phyloP scores from a whole-genome alignment of 2,329 filamentous ascomycete species.

The Emergomyces orientalis region DNA sequence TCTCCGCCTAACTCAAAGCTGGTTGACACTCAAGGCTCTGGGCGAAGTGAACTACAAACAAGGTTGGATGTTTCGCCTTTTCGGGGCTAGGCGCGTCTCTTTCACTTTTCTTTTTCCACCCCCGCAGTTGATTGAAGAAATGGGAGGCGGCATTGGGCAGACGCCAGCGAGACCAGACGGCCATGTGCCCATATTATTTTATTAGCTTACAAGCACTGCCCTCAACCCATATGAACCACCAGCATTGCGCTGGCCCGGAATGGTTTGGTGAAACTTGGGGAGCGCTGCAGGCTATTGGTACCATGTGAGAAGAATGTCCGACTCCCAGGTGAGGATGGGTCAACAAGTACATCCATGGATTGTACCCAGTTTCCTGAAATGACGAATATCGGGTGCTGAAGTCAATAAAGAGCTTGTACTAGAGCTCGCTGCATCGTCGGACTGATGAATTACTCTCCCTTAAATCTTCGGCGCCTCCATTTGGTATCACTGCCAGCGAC shows the following conservation, averaged over 20 bases:
- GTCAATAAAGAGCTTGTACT: background rate
- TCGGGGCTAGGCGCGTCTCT: constrained; percentile 1
- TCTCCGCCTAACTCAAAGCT: background rate
- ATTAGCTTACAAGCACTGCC: background rate
- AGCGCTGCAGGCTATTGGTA: background rate
- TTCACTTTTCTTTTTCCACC: background rate
- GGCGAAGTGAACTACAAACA: background rate
- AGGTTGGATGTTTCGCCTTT: constrained; percentile 2
- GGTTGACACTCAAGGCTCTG: background rate
- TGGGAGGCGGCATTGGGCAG: background rate
- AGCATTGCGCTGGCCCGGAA: background rate
- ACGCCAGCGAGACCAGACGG: background rate
- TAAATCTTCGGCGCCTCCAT: too few species aligned
- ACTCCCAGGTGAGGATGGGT: background rate
- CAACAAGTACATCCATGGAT: background rate
- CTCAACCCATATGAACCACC: background rate
- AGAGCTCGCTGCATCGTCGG: background rate
- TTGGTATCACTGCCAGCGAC: too few species aligned
- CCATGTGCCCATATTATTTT: background rate
- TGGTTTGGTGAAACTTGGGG: background rate
- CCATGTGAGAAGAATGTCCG: background rate
- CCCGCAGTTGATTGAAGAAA: background rate
- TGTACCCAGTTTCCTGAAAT: background rate
- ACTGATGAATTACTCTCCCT: background rate
- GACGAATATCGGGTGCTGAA: background rate